Conservation (phyloP, 192 early-diverging fungal species). For the Borealophlyctis nickersoniae region DNA sequence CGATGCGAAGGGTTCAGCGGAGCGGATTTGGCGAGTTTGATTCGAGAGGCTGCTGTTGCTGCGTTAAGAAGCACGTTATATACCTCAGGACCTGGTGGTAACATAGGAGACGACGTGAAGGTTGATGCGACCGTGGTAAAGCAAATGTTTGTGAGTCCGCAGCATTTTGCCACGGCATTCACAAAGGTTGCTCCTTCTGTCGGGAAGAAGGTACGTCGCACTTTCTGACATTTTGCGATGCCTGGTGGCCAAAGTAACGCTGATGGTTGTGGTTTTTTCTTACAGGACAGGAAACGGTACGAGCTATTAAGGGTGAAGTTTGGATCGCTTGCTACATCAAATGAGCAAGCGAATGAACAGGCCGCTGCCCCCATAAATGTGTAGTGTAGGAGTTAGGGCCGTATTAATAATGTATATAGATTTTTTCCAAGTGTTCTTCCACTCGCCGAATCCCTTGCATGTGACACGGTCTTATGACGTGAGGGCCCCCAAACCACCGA, state of each 20-base stretch:
- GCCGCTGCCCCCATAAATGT: too few species aligned
- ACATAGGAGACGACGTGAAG: slow-evolving; percentile 17
- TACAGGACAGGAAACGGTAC: slow-evolving; percentile 32
- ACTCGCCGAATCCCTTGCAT: too few species aligned
- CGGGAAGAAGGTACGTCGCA: slow-evolving; percentile 44
- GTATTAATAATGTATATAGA: too few species aligned
- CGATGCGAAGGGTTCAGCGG: slow-evolving; percentile 58
- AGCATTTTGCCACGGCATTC: slow-evolving; percentile 82
- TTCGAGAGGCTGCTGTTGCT: slow-evolving; percentile 67
- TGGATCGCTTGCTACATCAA: too few species aligned
- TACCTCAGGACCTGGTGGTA: slow-evolving; percentile 26
- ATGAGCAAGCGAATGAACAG: too few species aligned
- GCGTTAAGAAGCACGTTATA: slow-evolving; percentile 69
- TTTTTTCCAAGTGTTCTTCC: too few species aligned
- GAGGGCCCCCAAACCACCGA: too few species aligned
- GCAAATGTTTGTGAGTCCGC: slow-evolving; percentile 51
- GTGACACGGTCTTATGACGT: too few species aligned
- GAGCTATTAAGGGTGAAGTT: slow-evolving; percentile 39
- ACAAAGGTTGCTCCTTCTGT: slow-evolving; percentile 79
- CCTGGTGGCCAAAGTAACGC: not conserved
- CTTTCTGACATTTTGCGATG: not conserved
- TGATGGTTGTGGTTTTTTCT: not conserved
- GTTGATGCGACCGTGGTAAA: slow-evolving; percentile 12
- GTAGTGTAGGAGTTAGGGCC: too few species aligned
- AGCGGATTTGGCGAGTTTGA: slow-evolving; percentile 56